Evolutionary conservation across 2,329 filamentous ascomycete genomes (phyloP).

Genomic region (Blastomyces gilchristii): DNA sequence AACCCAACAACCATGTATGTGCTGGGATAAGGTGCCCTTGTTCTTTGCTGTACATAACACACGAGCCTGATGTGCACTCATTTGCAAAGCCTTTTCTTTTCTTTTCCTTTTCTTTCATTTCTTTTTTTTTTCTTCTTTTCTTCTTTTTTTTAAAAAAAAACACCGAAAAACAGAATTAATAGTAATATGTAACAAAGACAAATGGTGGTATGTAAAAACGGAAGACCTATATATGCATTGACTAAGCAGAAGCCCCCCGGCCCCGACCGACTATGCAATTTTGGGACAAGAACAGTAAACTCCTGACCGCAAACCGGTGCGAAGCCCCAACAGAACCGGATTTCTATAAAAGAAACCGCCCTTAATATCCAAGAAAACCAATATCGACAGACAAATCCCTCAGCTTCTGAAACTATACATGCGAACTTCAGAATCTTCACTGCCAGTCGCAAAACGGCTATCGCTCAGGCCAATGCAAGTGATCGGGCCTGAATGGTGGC

Average conservation of each 20-base stretch:
- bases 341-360: too few relatives aligned
- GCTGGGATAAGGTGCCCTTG: too few relatives aligned
- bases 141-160: too few relatives aligned
- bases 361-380: too few relatives aligned
- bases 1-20: too few relatives aligned
- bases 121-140: too few relatives aligned
- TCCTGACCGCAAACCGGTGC: too few relatives aligned
- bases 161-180: neutral
- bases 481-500: conserved; percentile 76
- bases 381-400: neutral
- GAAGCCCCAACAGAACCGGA: too few relatives aligned
- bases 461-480: conserved; percentile 90
- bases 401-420: conserved; percentile 57
- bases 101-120: too few relatives aligned
- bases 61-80: too few relatives aligned
- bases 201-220: neutral
- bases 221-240: neutral
- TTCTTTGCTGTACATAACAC: too few relatives aligned
- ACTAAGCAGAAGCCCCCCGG: neutral
- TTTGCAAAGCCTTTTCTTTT: too few relatives aligned
- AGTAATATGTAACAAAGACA: neutral
- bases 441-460: conserved; percentile 77
- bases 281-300: neutral
- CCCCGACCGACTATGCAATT: neutral
- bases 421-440: conserved; percentile 85